A percentile compares a stretch with the other conserved stretches of the same genome.
phyloP scores from a whole-genome alignment of 2,329 filamentous ascomycete genomes.

The Cercospora sojina region DNA sequence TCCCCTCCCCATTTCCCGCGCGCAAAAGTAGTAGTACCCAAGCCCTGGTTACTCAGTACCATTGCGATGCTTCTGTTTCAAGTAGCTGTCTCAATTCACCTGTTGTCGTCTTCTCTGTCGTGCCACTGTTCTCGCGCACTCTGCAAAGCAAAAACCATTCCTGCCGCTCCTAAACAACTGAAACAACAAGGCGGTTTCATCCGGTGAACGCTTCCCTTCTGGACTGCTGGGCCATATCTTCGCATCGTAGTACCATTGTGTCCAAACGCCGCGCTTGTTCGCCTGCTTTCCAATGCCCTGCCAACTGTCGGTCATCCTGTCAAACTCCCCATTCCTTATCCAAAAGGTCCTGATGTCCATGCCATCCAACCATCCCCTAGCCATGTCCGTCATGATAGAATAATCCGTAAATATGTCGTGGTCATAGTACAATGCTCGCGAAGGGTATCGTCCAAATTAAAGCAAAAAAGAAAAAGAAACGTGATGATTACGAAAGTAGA shows the following conservation, averaged over 20 bases:
- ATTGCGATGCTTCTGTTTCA: not conserved
- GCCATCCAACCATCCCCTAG: not conserved
- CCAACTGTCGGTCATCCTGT: not conserved
- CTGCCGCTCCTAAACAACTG: not conserved
- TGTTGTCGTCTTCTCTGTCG: not conserved
- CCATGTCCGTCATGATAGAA: slow-evolving; percentile 19
- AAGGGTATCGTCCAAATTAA: slow-evolving; percentile 28
- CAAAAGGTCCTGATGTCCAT: not conserved
- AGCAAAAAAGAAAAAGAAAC: slow-evolving; percentile 1
- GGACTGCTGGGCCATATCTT: slow-evolving; percentile 3
- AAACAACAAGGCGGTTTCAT: not conserved
- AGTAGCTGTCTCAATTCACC: not conserved
- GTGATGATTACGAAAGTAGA: not conserved
- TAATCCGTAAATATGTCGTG: slow-evolving; percentile 16
- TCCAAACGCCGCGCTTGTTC: slow-evolving; percentile 6
- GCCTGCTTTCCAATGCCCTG: slow-evolving; percentile 1
- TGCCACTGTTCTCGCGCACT: not conserved
- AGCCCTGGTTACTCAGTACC: not conserved
- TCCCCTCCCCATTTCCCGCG: not conserved
- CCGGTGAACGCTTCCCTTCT: not conserved
- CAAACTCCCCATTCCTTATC: not conserved
- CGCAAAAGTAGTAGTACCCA: not conserved
- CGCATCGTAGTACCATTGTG: not conserved
- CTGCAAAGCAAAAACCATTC: not conserved
- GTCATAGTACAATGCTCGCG: slow-evolving; percentile 23